phyloP scores from a whole-genome alignment of 1,139 yeast species.

The Debaryomycetaceae sp. region DNA sequence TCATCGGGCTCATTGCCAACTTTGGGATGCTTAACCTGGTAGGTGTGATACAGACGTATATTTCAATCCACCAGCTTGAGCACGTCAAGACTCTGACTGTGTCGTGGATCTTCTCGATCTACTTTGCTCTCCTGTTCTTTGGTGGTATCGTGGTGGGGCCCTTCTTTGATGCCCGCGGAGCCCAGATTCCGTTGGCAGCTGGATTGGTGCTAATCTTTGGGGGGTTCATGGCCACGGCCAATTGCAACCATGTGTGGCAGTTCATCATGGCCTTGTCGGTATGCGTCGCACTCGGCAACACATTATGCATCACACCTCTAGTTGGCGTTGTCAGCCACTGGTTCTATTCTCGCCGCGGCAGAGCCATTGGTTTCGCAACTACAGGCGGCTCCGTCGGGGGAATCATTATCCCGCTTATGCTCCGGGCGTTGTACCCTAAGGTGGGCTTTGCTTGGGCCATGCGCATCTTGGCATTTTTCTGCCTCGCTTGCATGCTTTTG shows the following conservation, averaged over 20 bases:
- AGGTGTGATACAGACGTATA: conserved; percentile 35
- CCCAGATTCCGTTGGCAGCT: conserved; percentile 20
- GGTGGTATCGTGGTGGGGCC: conserved; percentile 35
- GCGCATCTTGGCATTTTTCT: conserved; percentile 29
- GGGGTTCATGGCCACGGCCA: conserved; percentile 34
- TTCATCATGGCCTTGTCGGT: conserved; percentile 32
- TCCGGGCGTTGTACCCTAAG: conserved; percentile 25
- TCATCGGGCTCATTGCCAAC: conserved; percentile 27
- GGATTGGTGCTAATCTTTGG: conserved; percentile 25
- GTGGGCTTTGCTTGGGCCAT: conserved; percentile 36
- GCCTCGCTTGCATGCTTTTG: conserved; percentile 24
- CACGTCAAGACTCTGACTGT: conserved; percentile 12
- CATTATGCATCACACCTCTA: conserved; percentile 33
- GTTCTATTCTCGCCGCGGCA: conserved; percentile 31
- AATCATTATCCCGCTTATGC: conserved; percentile 29
- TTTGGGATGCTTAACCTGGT: conserved; percentile 31
- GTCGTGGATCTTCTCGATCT: conserved; percentile 39
- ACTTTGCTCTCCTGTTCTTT: conserved; percentile 26
- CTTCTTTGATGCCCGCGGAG: conserved; percentile 31
- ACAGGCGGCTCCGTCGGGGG: conserved; percentile 40
- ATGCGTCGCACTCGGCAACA: conserved; percentile 32
- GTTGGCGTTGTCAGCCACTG: conserved; percentile 38
- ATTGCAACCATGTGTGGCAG: conserved; percentile 26
- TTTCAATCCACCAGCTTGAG: conserved; percentile 29
- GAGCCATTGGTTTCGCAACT: conserved; percentile 35